These are phyloP conservation scores for Prunella vulgaris DNA, from an alignment of 257 asterid species.

Conservation along the genomic window DNA sequence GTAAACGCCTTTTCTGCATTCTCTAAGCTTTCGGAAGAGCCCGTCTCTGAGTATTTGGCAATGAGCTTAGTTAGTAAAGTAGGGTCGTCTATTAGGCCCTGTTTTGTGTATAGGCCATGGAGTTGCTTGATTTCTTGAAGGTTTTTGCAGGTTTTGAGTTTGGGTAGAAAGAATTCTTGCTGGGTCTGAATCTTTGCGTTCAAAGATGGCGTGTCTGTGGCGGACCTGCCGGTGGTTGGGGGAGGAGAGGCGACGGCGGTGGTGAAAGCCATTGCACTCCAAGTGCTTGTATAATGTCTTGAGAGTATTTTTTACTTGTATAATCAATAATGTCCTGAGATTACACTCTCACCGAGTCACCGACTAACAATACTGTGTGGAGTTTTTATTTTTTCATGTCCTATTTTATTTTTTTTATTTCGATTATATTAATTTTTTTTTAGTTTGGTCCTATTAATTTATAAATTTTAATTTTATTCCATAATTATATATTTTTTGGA, in stretches of 20 bases:
- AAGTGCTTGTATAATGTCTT: constrained; percentile 11
- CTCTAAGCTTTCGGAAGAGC: constrained; percentile 40
- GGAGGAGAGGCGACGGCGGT: constrained; percentile 27
- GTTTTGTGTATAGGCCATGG: constrained; percentile 42
- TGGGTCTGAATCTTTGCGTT: constrained; percentile 18
- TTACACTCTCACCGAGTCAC: no score
- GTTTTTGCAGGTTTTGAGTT: constrained; percentile 40
- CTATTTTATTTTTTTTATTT: no score
- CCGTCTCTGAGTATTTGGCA: constrained; percentile 34
- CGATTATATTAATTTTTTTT: no score
- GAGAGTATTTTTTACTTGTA: no score
- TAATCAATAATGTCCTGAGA: no score
- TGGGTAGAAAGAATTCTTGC: constrained; percentile 11
- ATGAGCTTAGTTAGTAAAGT: constrained; percentile 32
- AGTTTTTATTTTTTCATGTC: no score
- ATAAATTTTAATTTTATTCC: no score
- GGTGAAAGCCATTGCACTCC: constrained; percentile 32
- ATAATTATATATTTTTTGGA: no score
- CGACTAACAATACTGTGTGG: no score
- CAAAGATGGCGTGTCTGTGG: constrained; percentile 2
- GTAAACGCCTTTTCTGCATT: constrained; percentile 36
- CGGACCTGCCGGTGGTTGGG: constrained; percentile 18
- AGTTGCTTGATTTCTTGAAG: constrained; percentile 42
- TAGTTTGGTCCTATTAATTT: no score
- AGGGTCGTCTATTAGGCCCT: constrained; percentile 28